Evolutionary conservation across 2,329 filamentous ascomycete species (phyloP).

Genomic region (Lachnellula willkommii): DNA sequence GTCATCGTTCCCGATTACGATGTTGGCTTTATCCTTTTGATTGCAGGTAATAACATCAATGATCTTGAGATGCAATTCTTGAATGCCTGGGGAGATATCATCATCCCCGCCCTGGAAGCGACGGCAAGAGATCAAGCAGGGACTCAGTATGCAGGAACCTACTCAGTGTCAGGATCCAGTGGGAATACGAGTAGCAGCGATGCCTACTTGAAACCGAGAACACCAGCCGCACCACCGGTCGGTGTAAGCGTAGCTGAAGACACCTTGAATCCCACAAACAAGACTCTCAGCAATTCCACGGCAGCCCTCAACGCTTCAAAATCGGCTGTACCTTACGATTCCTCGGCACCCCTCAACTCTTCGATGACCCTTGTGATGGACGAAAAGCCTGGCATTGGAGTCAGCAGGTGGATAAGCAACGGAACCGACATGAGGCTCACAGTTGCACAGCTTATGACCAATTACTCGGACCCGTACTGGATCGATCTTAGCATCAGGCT

Average conservation of each 20-base stretch:
- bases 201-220: too few relatives aligned
- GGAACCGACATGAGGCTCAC: slow-evolving; percentile 9
- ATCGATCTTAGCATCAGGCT: neutral
- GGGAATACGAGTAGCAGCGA: neutral
- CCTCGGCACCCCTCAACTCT: neutral
- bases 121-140: neutral
- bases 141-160: neutral
- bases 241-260: too few relatives aligned
- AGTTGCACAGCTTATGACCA: neutral
- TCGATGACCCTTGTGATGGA: neutral
- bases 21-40: neutral
- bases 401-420: slow-evolving; percentile 12
- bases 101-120: neutral
- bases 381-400: slow-evolving; percentile 1
- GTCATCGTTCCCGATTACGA: neutral
- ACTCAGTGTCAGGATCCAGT: neutral
- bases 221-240: too few relatives aligned
- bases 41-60: neutral
- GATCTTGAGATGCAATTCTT: neutral
- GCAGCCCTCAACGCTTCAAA: neutral
- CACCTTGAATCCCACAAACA: neutral
- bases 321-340: neutral
- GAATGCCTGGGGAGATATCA: neutral
- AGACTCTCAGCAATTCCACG: neutral
- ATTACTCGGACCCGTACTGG: neutral